Evolutionary conservation across 2,329 filamentous ascomycete genomes (phyloP), one percentile per base, ranked within the genome.

Genomic region (Beauveria asiatica): DNA sequence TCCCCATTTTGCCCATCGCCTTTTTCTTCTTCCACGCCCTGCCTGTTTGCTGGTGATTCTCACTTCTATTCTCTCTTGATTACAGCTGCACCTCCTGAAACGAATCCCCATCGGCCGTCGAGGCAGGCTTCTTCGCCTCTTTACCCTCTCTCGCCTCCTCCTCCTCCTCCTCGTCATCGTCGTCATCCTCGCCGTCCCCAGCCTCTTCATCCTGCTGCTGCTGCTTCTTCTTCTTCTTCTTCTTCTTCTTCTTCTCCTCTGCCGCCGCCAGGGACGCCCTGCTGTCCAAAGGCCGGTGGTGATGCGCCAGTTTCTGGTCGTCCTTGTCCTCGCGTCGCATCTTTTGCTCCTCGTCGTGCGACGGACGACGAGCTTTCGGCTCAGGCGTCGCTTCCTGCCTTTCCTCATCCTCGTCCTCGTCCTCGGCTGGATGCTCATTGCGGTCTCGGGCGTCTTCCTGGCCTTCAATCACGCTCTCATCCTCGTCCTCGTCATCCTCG

Each of bases 1-100:
- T 30, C 17, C 44, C 33, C 33, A 16, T 19, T 44, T 44, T 50
- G 21, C 8, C 23, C 19, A 19, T 19, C n/a, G n/a, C 30, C 30
- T 11, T 55, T 45, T 48, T 25, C 5, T 21, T 25, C 23, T 11
- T 33, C 2, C 27, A n/a, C 25, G 10, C 3, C 9, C 27, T 42
- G 10, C 52, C 39, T 56, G 53, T 19, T 46, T 46, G 42, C 42
- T 56, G 4, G 1, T 9, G 4, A 39, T 9, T 30, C 9, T 33
- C 6, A 1, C 27, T 42, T 7, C 42, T 7, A 30, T 8, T n/a
- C 5, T 10, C 9, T 51, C 46, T 6, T 3, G 1, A 37, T 67
- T 75, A 86, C 66, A 87, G 72, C 62, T 81, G 82, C 51, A 87
- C 83, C 65, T 87, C 82, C 66, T 86, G 83, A 70, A 87, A 86